Evolutionary conservation across 2,329 filamentous ascomycete genomes (phyloP).

Genomic region (Cyanodermella asteris): DNA sequence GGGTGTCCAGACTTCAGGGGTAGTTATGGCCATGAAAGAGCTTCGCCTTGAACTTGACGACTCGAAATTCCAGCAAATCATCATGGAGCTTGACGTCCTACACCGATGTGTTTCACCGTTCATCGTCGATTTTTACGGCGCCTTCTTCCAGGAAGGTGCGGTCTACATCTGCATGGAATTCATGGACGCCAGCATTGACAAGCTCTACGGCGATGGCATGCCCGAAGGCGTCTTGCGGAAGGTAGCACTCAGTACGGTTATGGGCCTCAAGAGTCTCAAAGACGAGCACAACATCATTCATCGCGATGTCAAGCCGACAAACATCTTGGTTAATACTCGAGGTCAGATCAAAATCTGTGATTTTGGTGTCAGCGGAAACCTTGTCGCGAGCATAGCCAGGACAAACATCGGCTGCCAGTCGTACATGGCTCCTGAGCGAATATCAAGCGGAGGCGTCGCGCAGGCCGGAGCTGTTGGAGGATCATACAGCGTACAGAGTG

Average conservation of each 20-base stretch:
- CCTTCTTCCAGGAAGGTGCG: constrained; percentile 95
- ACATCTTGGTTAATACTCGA: constrained; percentile 73
- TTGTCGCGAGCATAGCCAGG: constrained; percentile 92
- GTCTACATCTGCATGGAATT: constrained; percentile 99
- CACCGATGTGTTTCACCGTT: constrained; percentile 89
- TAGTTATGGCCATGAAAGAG: constrained; percentile 98
- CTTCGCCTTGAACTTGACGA: constrained; percentile 90
- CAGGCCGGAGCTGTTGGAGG: constrained; percentile 51
- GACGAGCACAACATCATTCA: constrained; percentile 99
- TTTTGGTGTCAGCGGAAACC: constrained; percentile 88
- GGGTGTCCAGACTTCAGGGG: constrained; percentile 40
- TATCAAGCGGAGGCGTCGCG: constrained; percentile 64
- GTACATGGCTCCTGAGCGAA: constrained; percentile 96
- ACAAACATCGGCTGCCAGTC: constrained; percentile 98
- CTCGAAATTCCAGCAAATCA: constrained; percentile 86
- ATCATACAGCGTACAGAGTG: constrained; percentile 92
- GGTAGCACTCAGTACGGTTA: constrained; percentile 72
- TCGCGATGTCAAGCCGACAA: constrained; percentile 96
- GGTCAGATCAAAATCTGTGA: constrained; percentile 97
- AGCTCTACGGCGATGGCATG: constrained; percentile 75
- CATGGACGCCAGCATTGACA: constrained; percentile 98
- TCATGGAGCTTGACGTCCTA: constrained; percentile 91
- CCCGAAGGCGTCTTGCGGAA: constrained; percentile 75
- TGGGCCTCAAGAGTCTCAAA: constrained; percentile 81
- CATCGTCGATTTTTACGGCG: constrained; percentile 97